Conservation (phyloP, 2,329 filamentous ascomycete species). For the Colletotrichum destructivum region DNA sequence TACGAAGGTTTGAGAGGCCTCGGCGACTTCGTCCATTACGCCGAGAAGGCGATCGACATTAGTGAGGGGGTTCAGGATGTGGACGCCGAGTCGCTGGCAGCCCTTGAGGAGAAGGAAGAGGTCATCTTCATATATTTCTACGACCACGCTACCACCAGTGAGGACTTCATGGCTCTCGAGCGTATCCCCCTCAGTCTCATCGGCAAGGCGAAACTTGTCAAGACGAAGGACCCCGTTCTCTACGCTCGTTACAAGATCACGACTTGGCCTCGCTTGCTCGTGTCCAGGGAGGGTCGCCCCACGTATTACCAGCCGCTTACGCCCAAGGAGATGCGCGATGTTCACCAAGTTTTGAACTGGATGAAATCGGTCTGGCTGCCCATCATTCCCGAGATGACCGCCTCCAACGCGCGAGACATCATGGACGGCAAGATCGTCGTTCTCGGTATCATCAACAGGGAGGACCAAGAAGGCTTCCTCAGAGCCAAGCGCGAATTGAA, state of each 20-base stretch:
- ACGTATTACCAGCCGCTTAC: constrained; percentile 91
- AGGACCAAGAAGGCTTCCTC: constrained; percentile 84
- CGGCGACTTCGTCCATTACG: constrained; percentile 89
- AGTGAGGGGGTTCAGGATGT: constrained; percentile 86
- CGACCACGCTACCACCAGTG: constrained; percentile 91
- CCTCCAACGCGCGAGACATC: constrained; percentile 91
- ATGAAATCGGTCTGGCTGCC: constrained; percentile 98
- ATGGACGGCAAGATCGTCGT: constrained; percentile 98
- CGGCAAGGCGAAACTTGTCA: constrained; percentile 92
- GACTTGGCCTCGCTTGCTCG: constrained; percentile 94
- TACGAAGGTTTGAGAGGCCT: constrained; percentile 93
- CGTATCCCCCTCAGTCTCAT: constrained; percentile 89
- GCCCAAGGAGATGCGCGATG: constrained; percentile 93
- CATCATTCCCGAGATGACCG: constrained; percentile 93
- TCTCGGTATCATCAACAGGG: constrained; percentile 86
- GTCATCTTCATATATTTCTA: constrained; percentile 99
- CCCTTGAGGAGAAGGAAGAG: constrained; percentile 91
- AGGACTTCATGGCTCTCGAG: constrained; percentile 92
- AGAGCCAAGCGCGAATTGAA: constrained; percentile 91
- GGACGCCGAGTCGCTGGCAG: constrained; percentile 81
- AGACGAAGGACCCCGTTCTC: constrained; percentile 84
- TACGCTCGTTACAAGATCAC: constrained; percentile 92
- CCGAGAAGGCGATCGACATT: constrained; percentile 87
- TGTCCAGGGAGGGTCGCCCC: constrained; percentile 89
- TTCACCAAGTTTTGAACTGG: constrained; percentile 84